Base-by-base conservation (phyloP, 306 rosid species). In the Sindora glabra region DNA sequence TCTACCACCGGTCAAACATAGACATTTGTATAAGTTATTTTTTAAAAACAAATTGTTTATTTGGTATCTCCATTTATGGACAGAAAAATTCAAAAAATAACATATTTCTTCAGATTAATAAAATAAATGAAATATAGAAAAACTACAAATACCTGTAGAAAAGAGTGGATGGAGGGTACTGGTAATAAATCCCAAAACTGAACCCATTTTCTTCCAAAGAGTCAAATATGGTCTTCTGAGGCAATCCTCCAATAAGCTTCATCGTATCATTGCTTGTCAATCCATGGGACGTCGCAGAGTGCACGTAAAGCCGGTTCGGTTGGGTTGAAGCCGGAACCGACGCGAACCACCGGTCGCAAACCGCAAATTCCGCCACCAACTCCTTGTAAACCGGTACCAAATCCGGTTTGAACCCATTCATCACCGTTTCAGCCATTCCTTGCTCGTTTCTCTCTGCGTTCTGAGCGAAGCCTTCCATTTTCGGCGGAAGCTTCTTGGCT, bases 171-270 rank as follows among this genome's bases (percentile, higher is more conserved):
- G 97, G 89, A 16, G 71, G 70, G 10, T 48, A 56, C 55, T 81
- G 85, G 54, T 73, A 83, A 59, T 89, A 89, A 18, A 83, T 89
- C 62, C 97, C 95, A 49, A 89, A 89, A 30, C 37, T 75, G 56
- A 65, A 56, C 0, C 82, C 92, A 38, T 66, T 76, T 65, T 86
- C 97, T 0, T 86, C 81, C 71, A 89, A 53, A 1, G 95, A 79
- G 36, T 89, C 95, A 36, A 89, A 86, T 10, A 89, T 81, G 2
- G 97, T 89, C 64, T 86, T 89, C 73, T 89, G 97, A 36, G 97
- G 95, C 67, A 89, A 22, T 3, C 97, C 95, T 14, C 71, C 74
- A 0, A 89, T 16, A 8, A 89, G 79, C 75, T 50, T 51, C 34
- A 50, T 8, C 2, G 81, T 52, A 17, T 81, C 95, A 13, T 81